phyloP scores from a whole-genome alignment of 148 eudicot genomes.

The Cornus kousa region DNA sequence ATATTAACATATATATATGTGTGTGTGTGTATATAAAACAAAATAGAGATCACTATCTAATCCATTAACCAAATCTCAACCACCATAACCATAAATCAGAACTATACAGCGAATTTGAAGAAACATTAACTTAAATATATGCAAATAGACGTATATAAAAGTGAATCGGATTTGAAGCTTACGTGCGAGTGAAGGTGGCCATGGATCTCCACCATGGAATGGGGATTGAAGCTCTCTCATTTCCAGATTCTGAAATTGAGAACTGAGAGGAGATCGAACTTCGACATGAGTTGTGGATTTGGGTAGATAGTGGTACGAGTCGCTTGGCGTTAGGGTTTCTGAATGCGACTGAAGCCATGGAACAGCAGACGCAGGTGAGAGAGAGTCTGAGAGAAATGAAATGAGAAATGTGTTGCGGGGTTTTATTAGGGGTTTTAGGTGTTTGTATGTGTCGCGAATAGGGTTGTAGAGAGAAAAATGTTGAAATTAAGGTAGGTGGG shows the following conservation, averaged over 20 bases:
- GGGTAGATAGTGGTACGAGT: constrained; percentile 40
- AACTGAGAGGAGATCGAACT: constrained; percentile 31
- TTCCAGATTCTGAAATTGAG: constrained; percentile 34
- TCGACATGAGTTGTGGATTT: constrained; percentile 44
- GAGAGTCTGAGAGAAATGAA: background rate
- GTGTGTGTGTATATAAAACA: no score
- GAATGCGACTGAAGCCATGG: constrained; percentile 67
- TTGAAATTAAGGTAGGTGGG: no score
- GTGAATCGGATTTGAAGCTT: constrained; percentile 8
- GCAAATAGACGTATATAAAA: no score
- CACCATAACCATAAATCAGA: no score
- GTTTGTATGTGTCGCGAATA: no score
- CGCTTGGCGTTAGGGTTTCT: constrained; percentile 64
- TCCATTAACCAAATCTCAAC: no score
- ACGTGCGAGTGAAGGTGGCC: constrained; percentile 93
- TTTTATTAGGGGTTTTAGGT: background rate
- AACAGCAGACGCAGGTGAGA: background rate
- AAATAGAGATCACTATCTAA: no score
- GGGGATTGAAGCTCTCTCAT: constrained; percentile 25
- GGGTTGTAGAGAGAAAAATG: no score
- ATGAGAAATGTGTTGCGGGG: background rate
- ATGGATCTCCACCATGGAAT: constrained; percentile 65
- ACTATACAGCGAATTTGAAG: no score
- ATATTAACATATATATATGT: no score
- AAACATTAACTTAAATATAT: no score